Base-by-base conservation (phyloP, 2,329 filamentous ascomycete genomes). In the Rhinocladiella mackenziei region DNA sequence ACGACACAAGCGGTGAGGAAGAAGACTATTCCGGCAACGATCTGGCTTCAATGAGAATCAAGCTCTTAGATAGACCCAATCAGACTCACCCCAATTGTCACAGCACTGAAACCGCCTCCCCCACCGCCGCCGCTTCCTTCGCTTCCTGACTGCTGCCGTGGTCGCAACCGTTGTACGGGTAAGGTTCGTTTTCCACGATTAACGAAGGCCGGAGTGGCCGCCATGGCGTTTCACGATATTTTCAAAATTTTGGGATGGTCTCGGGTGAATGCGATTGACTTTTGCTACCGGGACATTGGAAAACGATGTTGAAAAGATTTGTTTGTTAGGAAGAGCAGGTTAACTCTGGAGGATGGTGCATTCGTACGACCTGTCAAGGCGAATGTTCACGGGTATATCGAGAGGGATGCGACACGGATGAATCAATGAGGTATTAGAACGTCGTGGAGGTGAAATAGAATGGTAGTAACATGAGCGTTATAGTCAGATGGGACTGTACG, bases 81-180 rank as follows among this genome's bases (percentile, higher is more conserved):
- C 8, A 26, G 30, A 50, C 45, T 43, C 23, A 56, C 51, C 18
- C 43, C 51, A 20, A 56, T 37, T 9, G 38, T 42, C 8, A 48
- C 38, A 29, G 50, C 46, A 43, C 29, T 47, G 8, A 39, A 43
- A 23, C 35, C 30, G 25, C 43, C 28, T 2, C 50, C 43, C 15
- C 39, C 37, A 10, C 38, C 43, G 31, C 26, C 39, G 11, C 23
- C 15, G 25, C 32, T 20, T 10, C 19, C 32, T 6, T 17, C 33
- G 10, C 18, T n/a, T 8, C 11, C n/a, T 9, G 3, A 3, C 3
- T 26, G 31, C 17, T 53, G 50, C 26, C 50, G 35, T 20, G 30
- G 15, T 2, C 26, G 20, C 13, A 53, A 14, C 14, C 35, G 39
- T 18, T 30, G 19, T 14, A 15, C 20, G 22, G 23, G 13, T 13